Evolutionary conservation across 2,329 filamentous ascomycete genomes (phyloP).

Genomic region (Penicillium brevicompactum): DNA sequence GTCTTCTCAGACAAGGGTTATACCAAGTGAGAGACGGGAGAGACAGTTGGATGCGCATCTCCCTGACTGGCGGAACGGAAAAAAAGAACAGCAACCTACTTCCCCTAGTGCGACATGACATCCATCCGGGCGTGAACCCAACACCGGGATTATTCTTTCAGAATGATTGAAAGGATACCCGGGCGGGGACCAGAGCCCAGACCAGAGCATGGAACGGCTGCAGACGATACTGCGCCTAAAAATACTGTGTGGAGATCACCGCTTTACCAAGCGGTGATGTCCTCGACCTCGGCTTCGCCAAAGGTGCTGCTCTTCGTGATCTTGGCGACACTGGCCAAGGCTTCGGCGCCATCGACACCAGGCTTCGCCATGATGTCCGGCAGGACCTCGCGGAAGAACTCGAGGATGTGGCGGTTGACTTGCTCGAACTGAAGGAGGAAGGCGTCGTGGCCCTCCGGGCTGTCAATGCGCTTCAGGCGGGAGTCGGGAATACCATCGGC

Average conservation of each 20-base stretch:
- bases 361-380: slow-evolving; percentile 82
- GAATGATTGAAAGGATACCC: neutral
- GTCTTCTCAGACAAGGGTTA: slow-evolving; percentile 31
- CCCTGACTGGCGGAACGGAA: slow-evolving; percentile 41
- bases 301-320: slow-evolving; percentile 88
- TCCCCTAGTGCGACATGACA: slow-evolving; percentile 27
- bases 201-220: slow-evolving; percentile 24
- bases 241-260: neutral
- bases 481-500: slow-evolving; percentile 78
- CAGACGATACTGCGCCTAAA: slow-evolving; percentile 32
- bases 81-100: slow-evolving; percentile 39
- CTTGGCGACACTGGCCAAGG: slow-evolving; percentile 59
- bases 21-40: slow-evolving; percentile 34
- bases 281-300: slow-evolving; percentile 92
- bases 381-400: slow-evolving; percentile 78
- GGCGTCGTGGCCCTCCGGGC: slow-evolving; percentile 92
- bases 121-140: slow-evolving; percentile 8
- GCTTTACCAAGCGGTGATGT: slow-evolving; percentile 87
- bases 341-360: slow-evolving; percentile 48
- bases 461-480: slow-evolving; percentile 82
- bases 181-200: slow-evolving; percentile 15
- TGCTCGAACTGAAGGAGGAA: slow-evolving; percentile 97
- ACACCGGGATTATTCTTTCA: neutral
- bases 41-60: slow-evolving; percentile 46
- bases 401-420: slow-evolving; percentile 83